Evolutionary conservation across 495 filamentous ascomycete genomes (phyloP).

Genomic region (Margaritispora aquatica): DNA sequence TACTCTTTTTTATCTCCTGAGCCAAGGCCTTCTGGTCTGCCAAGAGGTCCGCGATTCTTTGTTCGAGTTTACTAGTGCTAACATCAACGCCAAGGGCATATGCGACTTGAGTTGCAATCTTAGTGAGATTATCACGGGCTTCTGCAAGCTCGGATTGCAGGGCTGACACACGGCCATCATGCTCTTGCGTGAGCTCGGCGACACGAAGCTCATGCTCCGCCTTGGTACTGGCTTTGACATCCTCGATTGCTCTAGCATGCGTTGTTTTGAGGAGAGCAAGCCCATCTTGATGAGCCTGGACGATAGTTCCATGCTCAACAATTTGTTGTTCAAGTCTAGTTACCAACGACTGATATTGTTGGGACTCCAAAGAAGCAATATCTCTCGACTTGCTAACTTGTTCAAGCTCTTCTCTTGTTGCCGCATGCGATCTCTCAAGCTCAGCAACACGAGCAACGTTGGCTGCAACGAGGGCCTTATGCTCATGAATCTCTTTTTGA

Average conservation of each 20-base stretch:
- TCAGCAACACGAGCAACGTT: slow-evolving; percentile 57
- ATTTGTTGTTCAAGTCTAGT: slow-evolving; percentile 54
- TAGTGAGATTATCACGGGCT: slow-evolving; percentile 62
- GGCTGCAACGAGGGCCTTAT: slow-evolving; percentile 61
- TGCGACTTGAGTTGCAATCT: slow-evolving; percentile 50
- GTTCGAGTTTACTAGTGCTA: slow-evolving; percentile 47
- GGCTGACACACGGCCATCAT: slow-evolving; percentile 51
- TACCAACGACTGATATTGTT: slow-evolving; percentile 46
- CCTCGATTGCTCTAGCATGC: slow-evolving; percentile 42
- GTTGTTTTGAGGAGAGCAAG: slow-evolving; percentile 37
- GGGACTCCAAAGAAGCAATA: slow-evolving; percentile 35
- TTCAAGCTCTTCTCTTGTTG: slow-evolving; percentile 52
- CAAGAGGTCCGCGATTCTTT: slow-evolving; percentile 45
- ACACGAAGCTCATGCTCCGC: slow-evolving; percentile 28
- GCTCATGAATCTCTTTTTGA: slow-evolving; percentile 69
- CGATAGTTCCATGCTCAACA: slow-evolving; percentile 40
- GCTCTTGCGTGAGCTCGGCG: slow-evolving; percentile 40
- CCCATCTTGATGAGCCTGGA: slow-evolving; percentile 41
- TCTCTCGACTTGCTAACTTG: slow-evolving; percentile 41
- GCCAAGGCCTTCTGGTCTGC: slow-evolving; percentile 39
- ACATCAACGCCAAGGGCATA: slow-evolving; percentile 47
- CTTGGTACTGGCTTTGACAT: slow-evolving; percentile 37
- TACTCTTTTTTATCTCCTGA: slow-evolving; percentile 50
- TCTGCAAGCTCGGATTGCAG: slow-evolving; percentile 65
- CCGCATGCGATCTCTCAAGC: slow-evolving; percentile 58